A percentile compares a stretch with the other conserved stretches of the same genome.
phyloP scores from a whole-genome alignment of 2,329 filamentous ascomycete species.

The Pseudocercospora fijiensis region DNA sequence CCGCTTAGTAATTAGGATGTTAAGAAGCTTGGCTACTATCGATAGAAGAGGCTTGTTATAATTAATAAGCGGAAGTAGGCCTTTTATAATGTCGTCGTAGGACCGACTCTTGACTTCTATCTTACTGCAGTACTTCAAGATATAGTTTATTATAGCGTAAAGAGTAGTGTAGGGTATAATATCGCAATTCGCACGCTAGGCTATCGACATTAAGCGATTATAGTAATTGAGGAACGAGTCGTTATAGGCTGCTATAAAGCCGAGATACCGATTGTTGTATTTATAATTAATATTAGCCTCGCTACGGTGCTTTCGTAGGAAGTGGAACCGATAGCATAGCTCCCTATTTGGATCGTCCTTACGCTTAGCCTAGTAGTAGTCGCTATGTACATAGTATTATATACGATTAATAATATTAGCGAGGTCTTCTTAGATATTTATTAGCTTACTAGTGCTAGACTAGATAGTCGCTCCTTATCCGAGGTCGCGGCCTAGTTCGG shows the following conservation, averaged over 20 bases:
- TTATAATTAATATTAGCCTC: background rate
- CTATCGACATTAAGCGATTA: background rate
- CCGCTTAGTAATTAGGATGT: background rate
- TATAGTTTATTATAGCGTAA: too few species aligned
- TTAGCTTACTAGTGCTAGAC: background rate
- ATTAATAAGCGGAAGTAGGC: background rate
- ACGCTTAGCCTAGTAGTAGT: background rate
- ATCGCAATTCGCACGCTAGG: background rate
- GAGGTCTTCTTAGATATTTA: background rate
- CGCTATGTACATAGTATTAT: background rate
- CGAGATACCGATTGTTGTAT: too few species aligned
- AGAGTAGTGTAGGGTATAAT: too few species aligned
- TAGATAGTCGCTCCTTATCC: background rate
- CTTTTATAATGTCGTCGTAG: background rate
- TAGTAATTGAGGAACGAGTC: background rate
- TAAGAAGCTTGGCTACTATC: too few species aligned
- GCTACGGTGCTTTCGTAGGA: background rate
- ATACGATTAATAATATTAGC: background rate
- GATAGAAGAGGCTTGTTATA: background rate
- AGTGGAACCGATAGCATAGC: background rate
- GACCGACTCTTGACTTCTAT: background rate
- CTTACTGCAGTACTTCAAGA: background rate
- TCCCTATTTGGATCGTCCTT: background rate
- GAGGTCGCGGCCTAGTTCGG: background rate
- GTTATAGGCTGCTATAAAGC: too few species aligned